phyloP scores from a whole-genome alignment of 352 stramenopile genomes.

The Phytophthora idaei region DNA sequence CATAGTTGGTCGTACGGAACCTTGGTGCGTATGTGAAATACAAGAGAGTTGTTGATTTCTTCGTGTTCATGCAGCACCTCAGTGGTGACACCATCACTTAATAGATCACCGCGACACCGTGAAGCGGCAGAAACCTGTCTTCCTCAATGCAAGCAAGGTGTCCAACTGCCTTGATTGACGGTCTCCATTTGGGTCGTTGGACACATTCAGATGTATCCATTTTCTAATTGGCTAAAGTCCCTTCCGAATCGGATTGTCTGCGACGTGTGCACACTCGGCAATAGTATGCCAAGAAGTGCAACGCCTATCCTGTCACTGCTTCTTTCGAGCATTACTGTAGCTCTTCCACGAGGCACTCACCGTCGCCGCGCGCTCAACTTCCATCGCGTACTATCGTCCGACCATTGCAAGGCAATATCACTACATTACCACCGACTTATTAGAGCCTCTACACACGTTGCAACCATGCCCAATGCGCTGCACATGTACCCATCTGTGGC shows the following conservation, averaged over 20 bases:
- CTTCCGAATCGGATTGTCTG: constrained; percentile 11
- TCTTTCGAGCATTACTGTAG: background rate
- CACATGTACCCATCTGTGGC: constrained; percentile 50
- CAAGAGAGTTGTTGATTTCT: constrained; percentile 9
- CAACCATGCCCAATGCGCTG: constrained; percentile 40
- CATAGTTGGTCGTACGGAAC: background rate
- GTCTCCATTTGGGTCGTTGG: constrained; percentile 9
- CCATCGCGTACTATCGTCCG: background rate
- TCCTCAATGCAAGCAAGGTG: background rate
- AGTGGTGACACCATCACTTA: too few species aligned
- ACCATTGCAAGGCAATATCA: background rate
- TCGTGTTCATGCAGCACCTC: background rate
- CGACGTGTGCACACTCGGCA: constrained; percentile 34
- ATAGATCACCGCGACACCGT: too few species aligned
- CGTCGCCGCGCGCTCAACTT: background rate
- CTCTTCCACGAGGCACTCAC: background rate
- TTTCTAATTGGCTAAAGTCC: constrained; percentile 7
- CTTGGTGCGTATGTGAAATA: background rate
- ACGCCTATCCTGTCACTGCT: constrained; percentile 9
- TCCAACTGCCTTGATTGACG: too few species aligned
- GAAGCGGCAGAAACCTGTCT: too few species aligned
- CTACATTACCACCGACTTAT: background rate
- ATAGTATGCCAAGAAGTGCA: constrained; percentile 3
- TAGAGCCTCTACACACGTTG: background rate
- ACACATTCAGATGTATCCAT: constrained; percentile 14